Evolutionary conservation across 2,329 filamentous ascomycete species (phyloP).

Genomic region (Fusarium sp.): DNA sequence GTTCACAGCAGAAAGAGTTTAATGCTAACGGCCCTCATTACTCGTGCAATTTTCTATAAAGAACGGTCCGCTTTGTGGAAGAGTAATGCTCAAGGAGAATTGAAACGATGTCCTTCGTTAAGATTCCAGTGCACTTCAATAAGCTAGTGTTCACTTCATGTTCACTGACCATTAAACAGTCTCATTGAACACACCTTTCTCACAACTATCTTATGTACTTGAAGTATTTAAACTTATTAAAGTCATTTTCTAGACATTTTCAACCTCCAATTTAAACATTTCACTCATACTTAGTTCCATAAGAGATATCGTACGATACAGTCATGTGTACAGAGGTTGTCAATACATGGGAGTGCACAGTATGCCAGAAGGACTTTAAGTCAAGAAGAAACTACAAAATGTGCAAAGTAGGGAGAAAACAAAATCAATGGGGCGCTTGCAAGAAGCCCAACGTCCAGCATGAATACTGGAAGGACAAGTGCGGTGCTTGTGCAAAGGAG

Average conservation of each 20-base stretch:
- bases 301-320: fast-evolving
- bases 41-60: no score
- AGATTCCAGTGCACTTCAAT: no score
- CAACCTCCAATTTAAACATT: fast-evolving
- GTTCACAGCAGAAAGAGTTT: no score
- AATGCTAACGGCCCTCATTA: no score
- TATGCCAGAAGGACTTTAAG: not conserved
- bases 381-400: not conserved
- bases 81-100: no score
- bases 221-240: no score
- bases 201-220: no score
- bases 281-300: fast-evolving
- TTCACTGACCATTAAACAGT: no score
- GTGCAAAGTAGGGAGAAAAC: not conserved
- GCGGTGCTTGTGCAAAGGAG: not conserved
- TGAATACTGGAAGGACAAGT: not conserved
- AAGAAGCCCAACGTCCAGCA: not conserved
- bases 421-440: not conserved
- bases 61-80: no score
- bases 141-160: no score
- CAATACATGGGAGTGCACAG: not conserved
- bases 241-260: fast-evolving
- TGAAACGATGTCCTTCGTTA: no score
- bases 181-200: no score
- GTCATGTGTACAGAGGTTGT: not conserved